phyloP scores from a whole-genome alignment of 208 protist species.

The Leishmania arabica region DNA sequence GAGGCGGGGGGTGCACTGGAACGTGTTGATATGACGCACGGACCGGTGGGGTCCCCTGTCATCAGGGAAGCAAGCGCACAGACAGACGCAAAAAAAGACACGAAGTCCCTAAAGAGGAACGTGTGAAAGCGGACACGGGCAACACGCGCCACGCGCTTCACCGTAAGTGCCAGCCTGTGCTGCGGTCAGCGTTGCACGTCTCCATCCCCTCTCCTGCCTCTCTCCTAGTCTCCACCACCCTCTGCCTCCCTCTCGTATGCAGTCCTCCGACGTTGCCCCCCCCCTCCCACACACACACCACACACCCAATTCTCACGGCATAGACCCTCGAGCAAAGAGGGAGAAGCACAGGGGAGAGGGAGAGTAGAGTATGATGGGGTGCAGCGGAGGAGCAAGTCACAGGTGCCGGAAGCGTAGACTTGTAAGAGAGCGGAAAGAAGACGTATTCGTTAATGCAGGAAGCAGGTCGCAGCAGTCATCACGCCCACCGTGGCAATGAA shows the following conservation, averaged over 20 bases:
- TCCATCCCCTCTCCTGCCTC: background rate
- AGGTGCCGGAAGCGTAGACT: background rate
- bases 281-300: too few species aligned
- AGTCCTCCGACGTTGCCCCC: background rate
- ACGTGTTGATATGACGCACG: background rate
- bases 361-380: too few species aligned
- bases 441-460: conserved; percentile 7
- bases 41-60: background rate
- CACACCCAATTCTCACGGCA: background rate
- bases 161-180: background rate
- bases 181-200: background rate
- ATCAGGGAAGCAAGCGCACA: background rate
- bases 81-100: background rate
- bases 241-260: background rate
- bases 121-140: background rate
- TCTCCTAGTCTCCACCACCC: background rate
- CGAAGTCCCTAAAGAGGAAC: background rate
- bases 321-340: background rate
- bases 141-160: background rate
- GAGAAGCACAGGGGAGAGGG: background rate
- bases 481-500: conserved; percentile 52
- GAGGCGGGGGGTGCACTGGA: too few species aligned
- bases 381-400: background rate
- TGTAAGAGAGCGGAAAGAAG: background rate
- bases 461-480: conserved; percentile 23